Percentiles rank a stretch among this genome's conserved stretches.
Evolutionary conservation across 441 rosid species (phyloP).

Genomic region (Gossypium trilobum): DNA sequence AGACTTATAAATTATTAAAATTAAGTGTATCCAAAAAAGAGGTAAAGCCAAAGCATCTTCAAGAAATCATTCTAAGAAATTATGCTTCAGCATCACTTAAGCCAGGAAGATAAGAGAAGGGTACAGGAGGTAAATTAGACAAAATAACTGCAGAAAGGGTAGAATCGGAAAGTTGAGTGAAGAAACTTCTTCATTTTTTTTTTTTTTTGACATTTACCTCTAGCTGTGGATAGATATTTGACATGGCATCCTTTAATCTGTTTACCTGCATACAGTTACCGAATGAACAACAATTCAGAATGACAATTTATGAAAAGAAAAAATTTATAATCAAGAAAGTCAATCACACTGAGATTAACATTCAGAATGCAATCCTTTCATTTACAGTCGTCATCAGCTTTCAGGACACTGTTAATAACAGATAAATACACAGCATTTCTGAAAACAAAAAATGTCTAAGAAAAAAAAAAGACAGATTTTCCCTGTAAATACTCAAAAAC

Average conservation of each 20-base stretch:
- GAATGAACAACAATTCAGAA: slow-evolving; percentile 7
- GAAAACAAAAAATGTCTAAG: too few species aligned
- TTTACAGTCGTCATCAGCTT: not conserved
- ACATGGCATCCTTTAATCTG: slow-evolving; percentile 81
- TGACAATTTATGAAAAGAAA: not conserved
- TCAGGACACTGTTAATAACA: not conserved
- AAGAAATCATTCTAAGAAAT: not conserved
- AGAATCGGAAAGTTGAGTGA: not conserved
- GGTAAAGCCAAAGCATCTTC: not conserved
- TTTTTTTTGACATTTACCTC: slow-evolving; percentile 38
- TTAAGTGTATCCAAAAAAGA: not conserved
- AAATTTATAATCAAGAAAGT: not conserved
- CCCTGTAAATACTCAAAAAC: not conserved
- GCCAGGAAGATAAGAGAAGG: not conserved
- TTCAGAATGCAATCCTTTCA: not conserved
- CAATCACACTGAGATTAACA: not conserved
- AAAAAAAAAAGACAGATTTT: not conserved
- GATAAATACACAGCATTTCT: not conserved
- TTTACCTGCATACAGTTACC: slow-evolving; percentile 43
- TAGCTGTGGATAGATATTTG: slow-evolving; percentile 66
- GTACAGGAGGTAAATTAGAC: not conserved
- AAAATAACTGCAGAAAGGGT: not conserved
- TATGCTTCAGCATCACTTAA: not conserved
- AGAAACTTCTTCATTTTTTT: not conserved
- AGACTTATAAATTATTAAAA: not conserved